Percentiles rank a stretch among this genome's conserved stretches.
Conservation (phyloP, 768 basidiomycete species). For the Tricholomella constricta region DNA sequence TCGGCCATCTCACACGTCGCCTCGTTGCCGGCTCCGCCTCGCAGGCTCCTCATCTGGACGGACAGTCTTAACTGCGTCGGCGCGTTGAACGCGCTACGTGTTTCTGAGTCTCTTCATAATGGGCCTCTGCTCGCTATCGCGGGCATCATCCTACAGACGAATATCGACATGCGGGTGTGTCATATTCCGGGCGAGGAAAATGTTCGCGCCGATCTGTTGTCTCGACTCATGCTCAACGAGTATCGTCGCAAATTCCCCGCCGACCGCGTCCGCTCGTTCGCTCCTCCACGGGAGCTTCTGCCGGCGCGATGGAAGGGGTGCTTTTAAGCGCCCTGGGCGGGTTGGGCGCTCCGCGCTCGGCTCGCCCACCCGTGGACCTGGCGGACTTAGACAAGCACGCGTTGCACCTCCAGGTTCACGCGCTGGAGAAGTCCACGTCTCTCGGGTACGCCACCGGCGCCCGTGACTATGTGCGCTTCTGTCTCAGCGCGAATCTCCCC, state of each 20-base stretch:
- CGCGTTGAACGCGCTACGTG: slow-evolving; percentile 12
- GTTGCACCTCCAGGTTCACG: slow-evolving; percentile 17
- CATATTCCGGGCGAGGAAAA: slow-evolving; percentile 20
- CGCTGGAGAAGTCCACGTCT: slow-evolving; percentile 20
- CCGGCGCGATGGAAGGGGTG: slow-evolving; percentile 20
- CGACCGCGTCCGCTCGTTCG: slow-evolving; percentile 17
- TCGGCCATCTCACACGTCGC: slow-evolving; percentile 8
- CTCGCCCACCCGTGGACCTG: slow-evolving; percentile 13
- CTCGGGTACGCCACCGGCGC: slow-evolving; percentile 22
- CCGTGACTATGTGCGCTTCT: slow-evolving; percentile 22
- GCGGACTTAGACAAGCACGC: slow-evolving; percentile 17
- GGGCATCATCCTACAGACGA: slow-evolving; percentile 12
- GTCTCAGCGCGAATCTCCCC: slow-evolving; percentile 10
- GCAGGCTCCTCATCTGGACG: slow-evolving; percentile 13
- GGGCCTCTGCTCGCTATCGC: background rate
- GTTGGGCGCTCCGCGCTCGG: background rate
- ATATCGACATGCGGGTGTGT: slow-evolving; percentile 17
- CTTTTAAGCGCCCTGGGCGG: slow-evolving; percentile 20
- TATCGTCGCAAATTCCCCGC: slow-evolving; percentile 14
- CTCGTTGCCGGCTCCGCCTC: slow-evolving; percentile 8
- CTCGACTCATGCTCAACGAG: slow-evolving; percentile 17
- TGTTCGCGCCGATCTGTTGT: slow-evolving; percentile 17
- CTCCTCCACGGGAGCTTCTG: slow-evolving; percentile 20
- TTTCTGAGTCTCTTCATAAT: slow-evolving; percentile 7
- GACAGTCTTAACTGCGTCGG: slow-evolving; percentile 20